Base-by-base conservation (phyloP, 306 rosid species). In the Ammopiptanthus mongolicus region DNA sequence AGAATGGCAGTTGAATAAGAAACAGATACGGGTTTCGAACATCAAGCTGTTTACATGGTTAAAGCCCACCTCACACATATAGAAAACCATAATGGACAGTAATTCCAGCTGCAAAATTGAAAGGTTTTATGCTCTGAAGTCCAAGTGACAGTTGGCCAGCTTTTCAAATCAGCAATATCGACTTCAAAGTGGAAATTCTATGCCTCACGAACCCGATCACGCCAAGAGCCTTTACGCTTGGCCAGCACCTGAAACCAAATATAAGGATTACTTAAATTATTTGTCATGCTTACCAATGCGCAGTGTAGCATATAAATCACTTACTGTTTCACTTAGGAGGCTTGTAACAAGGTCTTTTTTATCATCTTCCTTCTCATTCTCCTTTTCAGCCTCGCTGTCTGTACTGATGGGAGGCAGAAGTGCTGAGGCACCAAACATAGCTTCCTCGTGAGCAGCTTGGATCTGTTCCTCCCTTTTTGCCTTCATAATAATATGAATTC, bases 391-490 rank as follows among this genome's bases (percentile, higher is more conserved):
- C 48, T 91, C 95, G 11, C 83, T 75, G 64, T 84, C 88, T 5
- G 86, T 69, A 67, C 77, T 21, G 58, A 11, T 55, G 50, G 90
- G 28, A 63, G 85, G 88, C 14, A 46, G 85, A 75, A 65, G 31
- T 12, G 78, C 69, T 3, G 97, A 52, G 37, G 85, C 78, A 68
- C 97, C 97, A 72, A 95, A 95, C 93, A 95, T 95, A 59, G 99
- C 99, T 74, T 86, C 89, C 19, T 95, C 97, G 5, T 95, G 97
- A 65, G 99, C 99, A 76, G 93, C 90, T 86, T 84, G 90, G 76
- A 87, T 84, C 68, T 82, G 89, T 51, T 90, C 96, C 86, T 87
- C 93, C 71, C 90, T 86, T 84, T 78, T 90, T 41, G 95, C 87
- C 99, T 92, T 44, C 47, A 76, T n/a, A 44, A 69, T 10, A 71